Percentiles rank a stretch among this genome's conserved stretches.
phyloP scores from a whole-genome alignment of 306 rosid genomes.

The Cucurbita ficifolia region DNA sequence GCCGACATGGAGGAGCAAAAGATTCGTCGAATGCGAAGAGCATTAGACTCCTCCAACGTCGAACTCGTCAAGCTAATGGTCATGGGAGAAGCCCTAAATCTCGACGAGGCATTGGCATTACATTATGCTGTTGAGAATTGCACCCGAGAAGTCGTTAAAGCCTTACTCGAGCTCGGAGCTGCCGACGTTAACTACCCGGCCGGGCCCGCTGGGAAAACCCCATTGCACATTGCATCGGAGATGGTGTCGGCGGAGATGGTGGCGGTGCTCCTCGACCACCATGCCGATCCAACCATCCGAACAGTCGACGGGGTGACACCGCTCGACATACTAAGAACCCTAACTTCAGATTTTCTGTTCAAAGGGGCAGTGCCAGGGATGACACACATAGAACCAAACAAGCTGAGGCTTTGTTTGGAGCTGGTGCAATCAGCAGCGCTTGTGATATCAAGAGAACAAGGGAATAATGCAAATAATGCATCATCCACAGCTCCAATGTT shows the following conservation, averaged over 20 bases:
- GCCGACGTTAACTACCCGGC: slow-evolving; percentile 81
- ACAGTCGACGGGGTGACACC: slow-evolving; percentile 75
- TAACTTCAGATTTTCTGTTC: slow-evolving; percentile 92
- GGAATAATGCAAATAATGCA: slow-evolving; percentile 29
- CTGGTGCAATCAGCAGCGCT: slow-evolving; percentile 94
- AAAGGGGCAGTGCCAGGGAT: slow-evolving; percentile 97
- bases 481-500: slow-evolving; percentile 42
- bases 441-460: slow-evolving; percentile 84
- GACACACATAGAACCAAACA: slow-evolving; percentile 85
- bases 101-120: slow-evolving; percentile 78
- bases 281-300: slow-evolving; percentile 84
- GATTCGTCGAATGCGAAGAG: slow-evolving; percentile 76
- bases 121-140: slow-evolving; percentile 87
- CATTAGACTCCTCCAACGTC: slow-evolving; percentile 84
- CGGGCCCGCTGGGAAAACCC: slow-evolving; percentile 66
- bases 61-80: slow-evolving; percentile 95
- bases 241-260: slow-evolving; percentile 99
- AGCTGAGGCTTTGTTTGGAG: slow-evolving; percentile 76
- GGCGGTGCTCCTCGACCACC: slow-evolving; percentile 92
- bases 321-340: slow-evolving; percentile 82
- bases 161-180: slow-evolving; percentile 79
- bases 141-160: slow-evolving; percentile 88
- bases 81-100: slow-evolving; percentile 93
- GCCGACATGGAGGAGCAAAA: slow-evolving; percentile 92
- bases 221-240: slow-evolving; percentile 73